A percentile compares a stretch with the other conserved stretches of the same genome.
phyloP scores from a whole-genome alignment of 164 flowering plant species.

The Piper longum region DNA sequence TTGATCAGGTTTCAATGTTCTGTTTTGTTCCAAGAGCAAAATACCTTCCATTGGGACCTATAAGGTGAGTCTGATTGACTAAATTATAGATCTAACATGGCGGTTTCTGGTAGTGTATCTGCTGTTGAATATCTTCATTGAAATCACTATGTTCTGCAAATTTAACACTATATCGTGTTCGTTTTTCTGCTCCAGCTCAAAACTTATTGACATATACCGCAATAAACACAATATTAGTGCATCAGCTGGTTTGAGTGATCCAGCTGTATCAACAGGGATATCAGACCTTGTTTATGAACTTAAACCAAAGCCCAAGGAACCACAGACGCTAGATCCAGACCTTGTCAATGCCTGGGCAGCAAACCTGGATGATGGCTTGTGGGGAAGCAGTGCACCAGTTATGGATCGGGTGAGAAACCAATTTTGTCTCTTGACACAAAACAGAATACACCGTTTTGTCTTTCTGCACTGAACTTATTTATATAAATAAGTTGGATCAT shows the following conservation, averaged over 20 bases:
- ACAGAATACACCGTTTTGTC: neutral
- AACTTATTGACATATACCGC: slow-evolving; percentile 87
- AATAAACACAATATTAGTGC: slow-evolving; percentile 80
- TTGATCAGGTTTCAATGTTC: slow-evolving; percentile 86
- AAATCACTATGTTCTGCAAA: too few species aligned
- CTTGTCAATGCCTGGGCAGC: slow-evolving; percentile 95
- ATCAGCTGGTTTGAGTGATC: slow-evolving; percentile 80
- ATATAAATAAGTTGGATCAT: too few species aligned
- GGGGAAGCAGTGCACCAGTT: slow-evolving; percentile 82
- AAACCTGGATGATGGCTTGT: slow-evolving; percentile 77
- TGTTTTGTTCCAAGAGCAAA: slow-evolving; percentile 93
- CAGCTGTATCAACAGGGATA: slow-evolving; percentile 97
- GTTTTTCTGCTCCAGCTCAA: slow-evolving; percentile 43
- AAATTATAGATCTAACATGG: neutral
- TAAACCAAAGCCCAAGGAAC: slow-evolving; percentile 30
- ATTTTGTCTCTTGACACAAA: neutral
- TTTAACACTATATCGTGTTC: neutral
- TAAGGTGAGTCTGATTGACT: slow-evolving; percentile 40
- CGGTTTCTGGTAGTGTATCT: neutral
- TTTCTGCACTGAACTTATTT: neutral
- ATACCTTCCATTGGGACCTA: slow-evolving; percentile 93
- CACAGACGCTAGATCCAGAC: slow-evolving; percentile 75
- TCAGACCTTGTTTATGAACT: slow-evolving; percentile 91
- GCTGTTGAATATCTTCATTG: too few species aligned
- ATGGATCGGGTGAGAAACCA: slow-evolving; percentile 63